Conservation (phyloP, 2,329 filamentous ascomycete genomes). For the Sporothrix globosa region DNA sequence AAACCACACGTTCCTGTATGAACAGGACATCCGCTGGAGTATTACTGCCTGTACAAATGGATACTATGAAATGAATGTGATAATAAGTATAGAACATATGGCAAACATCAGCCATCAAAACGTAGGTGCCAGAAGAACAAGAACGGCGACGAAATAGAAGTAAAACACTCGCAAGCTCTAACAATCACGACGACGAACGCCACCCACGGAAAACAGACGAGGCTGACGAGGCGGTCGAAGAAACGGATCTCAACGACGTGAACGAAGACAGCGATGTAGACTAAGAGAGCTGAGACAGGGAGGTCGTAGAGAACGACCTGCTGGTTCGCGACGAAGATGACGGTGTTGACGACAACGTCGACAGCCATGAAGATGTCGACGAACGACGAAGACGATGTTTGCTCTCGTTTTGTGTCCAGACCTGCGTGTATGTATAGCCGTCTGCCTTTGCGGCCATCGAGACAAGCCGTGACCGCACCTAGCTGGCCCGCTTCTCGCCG, state of each 20-base stretch:
- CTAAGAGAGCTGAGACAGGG: neutral
- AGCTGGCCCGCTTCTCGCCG: slow-evolving; percentile 55
- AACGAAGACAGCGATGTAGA: neutral
- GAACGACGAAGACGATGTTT: neutral
- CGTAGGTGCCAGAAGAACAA: neutral
- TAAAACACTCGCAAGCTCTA: neutral
- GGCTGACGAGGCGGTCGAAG: slow-evolving; percentile 8
- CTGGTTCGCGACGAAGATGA: neutral
- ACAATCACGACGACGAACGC: slow-evolving; percentile 6
- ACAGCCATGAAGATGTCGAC: neutral
- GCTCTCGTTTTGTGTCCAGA: neutral
- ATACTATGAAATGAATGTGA: slow-evolving; percentile 4
- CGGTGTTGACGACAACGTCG: neutral
- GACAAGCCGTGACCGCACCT: slow-evolving; percentile 33
- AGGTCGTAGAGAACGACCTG: neutral
- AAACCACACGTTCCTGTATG: too few species aligned
- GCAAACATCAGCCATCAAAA: neutral
- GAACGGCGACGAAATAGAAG: neutral
- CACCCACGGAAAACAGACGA: slow-evolving; percentile 24
- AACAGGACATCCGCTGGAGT: too few species aligned
- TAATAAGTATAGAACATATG: neutral
- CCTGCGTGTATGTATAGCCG: neutral
- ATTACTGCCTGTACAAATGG: neutral
- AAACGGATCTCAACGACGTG: neutral
- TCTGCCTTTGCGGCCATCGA: neutral